Evolutionary conservation across 2,329 filamentous ascomycete species (phyloP), one percentile per base, ranked within the genome.

Genomic region (Zymoseptoria pseudotritici): DNA sequence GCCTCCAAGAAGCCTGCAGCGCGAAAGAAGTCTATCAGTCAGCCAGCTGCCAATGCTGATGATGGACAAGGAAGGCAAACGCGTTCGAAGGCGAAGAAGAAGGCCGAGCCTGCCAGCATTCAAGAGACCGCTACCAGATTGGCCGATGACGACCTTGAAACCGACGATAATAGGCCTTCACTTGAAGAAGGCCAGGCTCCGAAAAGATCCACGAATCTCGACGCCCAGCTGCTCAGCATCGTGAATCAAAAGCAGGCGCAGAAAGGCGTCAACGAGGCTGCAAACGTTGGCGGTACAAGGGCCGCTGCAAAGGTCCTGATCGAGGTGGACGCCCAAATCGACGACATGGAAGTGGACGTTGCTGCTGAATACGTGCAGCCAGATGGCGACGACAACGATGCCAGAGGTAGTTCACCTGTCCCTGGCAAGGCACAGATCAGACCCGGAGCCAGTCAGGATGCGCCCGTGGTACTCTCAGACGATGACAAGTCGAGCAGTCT

Each of bases 391-490:
- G 13, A 46, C 17, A n/a, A 46, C 36, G 36, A 46, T 46, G 36
- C 36, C 36, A 7, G 36, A 46, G 36, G 7, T 46, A 13, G 36
- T n/a, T 4, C 36, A 46, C 1, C 13, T 17, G 36, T 13, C 17
- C 36, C 36, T 11, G 7, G 13, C 5, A 46, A n/a, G 11, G 7
- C 36, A 19, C 20, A 53, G 2, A n/a, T 13, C 24, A 29, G 6
- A 13, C 21, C n/a, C 4, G 57, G 56, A 26, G 26, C 21, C 17
- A 61, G 56, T 11, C 60, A 59, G 20, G 22, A 54, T 8, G 42
- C 56, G 24, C 53, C 60, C 6, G 54, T 61, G 21, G 50, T 59
- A n/a, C 51, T 61, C 17, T 61, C 57, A 10, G 60, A 61, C n/a
- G n/a, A 42, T 24, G 22, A 54, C 11, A 46, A 59, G 9, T 54